Evolutionary conservation across 2,329 filamentous ascomycete species (phyloP), one percentile per base, ranked within the genome.

Genomic region (Nemania abortiva): DNA sequence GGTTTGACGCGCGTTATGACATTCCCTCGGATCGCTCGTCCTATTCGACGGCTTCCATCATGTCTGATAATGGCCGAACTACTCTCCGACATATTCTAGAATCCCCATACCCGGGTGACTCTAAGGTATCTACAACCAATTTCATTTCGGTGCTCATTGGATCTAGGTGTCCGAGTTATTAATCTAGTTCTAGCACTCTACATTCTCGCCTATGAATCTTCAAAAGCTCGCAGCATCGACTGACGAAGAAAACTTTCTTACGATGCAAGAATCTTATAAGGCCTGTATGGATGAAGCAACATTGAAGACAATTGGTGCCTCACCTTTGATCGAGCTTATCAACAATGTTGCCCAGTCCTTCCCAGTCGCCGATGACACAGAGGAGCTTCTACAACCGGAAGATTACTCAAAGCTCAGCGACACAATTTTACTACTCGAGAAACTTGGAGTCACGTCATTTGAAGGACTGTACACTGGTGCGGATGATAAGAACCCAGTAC

Each of bases 11-110:
- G 24, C 84, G 82, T 10, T 87, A 92, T 79, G 90, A 92, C 74
- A 85, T 92, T 66, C 86, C 90, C 2, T 81, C 88, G 3, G 91
- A 92, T 74, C 87, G 90, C 70, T 85, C 87, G 39, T 84, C 86
- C 72, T 85, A 85, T 39, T 91, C 89, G 68, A 87, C 89, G 2
- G 85, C 86, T 27, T 88, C 85, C 1, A 83, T 88, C 68, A 89
- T 92, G 87, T 81, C 81, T 22, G 90, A 92, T 75, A 85, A 85
- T 67, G 87, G 87, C 6, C 84, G 89, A 72, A 83, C 84, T 58
- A 81, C 87, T 10, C 84, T 91, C 31, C 87, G 88, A 53, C 88
- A 90, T 75, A 88, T 91, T 39, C 80, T 92, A 11, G 89, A 91
- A 77, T 86, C 86, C 1, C 80, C 85, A 2, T 89, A 88, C 65